These are phyloP conservation scores for Trichoderma sp. DNA, from an alignment of 2,329 filamentous ascomycete species.

Conservation along the genomic window DNA sequence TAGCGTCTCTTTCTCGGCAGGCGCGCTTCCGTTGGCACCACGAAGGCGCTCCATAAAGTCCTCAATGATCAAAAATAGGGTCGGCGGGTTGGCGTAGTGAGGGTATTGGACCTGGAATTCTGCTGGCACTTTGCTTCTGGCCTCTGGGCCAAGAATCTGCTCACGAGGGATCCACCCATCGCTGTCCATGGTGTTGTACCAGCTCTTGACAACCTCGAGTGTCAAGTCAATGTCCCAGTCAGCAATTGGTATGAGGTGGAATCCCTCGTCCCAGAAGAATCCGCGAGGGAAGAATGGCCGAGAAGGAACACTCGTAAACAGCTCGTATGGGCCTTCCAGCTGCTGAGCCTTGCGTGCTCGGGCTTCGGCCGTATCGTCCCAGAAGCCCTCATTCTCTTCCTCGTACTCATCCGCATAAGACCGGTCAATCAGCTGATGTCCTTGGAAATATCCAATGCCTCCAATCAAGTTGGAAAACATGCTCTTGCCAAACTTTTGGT, in stretches of 20 bases:
- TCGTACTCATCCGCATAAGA: slow-evolving; percentile 93
- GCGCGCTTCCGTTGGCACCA: slow-evolving; percentile 50
- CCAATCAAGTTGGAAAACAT: slow-evolving; percentile 94
- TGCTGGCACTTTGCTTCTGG: slow-evolving; percentile 86
- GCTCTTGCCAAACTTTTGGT: slow-evolving; percentile 78
- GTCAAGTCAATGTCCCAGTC: slow-evolving; percentile 94
- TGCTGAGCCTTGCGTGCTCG: slow-evolving; percentile 67
- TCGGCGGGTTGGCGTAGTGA: slow-evolving; percentile 96
- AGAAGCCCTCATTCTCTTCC: slow-evolving; percentile 93
- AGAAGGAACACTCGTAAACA: slow-evolving; percentile 90
- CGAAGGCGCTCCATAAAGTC: slow-evolving; percentile 78
- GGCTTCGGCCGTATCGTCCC: slow-evolving; percentile 86
- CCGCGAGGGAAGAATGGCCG: slow-evolving; percentile 94
- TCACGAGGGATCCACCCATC: slow-evolving; percentile 98
- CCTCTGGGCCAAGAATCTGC: slow-evolving; percentile 89
- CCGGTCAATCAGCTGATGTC: slow-evolving; percentile 82
- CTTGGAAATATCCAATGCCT: slow-evolving; percentile 94
- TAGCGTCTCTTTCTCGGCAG: slow-evolving; percentile 46
- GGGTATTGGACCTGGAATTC: slow-evolving; percentile 97
- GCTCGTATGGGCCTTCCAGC: slow-evolving; percentile 78
- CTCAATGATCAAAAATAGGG: slow-evolving; percentile 86
- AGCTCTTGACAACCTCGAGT: slow-evolving; percentile 86
- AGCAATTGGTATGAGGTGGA: slow-evolving; percentile 85
- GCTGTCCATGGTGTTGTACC: slow-evolving; percentile 94
- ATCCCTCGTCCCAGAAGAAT: slow-evolving; percentile 98